Evolutionary conservation across 192 early-diverging fungal species (phyloP), one percentile per base, ranked within the genome.

Genomic region (Gamsiella multidivaricata): DNA sequence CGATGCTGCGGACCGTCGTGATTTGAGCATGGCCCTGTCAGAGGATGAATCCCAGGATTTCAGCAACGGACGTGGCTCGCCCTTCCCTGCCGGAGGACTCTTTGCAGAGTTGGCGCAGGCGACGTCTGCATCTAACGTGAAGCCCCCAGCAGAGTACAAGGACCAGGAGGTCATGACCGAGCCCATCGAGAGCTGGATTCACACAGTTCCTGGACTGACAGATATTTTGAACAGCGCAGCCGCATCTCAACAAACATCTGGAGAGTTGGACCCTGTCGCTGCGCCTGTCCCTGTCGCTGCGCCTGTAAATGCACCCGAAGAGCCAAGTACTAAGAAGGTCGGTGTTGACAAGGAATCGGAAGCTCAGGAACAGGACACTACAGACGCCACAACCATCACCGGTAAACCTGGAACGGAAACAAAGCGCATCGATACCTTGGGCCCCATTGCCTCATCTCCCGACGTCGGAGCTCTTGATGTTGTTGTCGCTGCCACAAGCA

Each of bases 121-220:
- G 17, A 65, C 61, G 26, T 61, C 81, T 15, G 47, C 57, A 11
- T 31, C 60, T 22, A 55, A 56, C 32, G 6, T 54, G 20, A 71
- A 57, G 34, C n/a, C 62, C 7, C 3, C 43, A 11, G 39, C 39
- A 3, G 70, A 80, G 28, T 71, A 61, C 49, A 68, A 56, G 43
- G 70, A 80, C 25, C 70, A 71, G 43, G 69, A 71, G 29, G 37
- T 57, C 3, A 70, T 67, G 64, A 71, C 67, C 10, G 69, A 71
- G 37, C 70, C 69, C 2, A 73, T 73, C 31, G 70, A 80, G 64
- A 69, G 61, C 60, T 78, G 74, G 74, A 78, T 78, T 26, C 74
- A 69, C 45, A 69, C 58, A 18, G 25, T 78, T 20, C 74, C 65
- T 34, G 65, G 61, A 1, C 31, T 78, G 37, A 8, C 37, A 6